Base-by-base conservation (phyloP, 495 filamentous ascomycete genomes). In the Thozetella sp. region DNA sequence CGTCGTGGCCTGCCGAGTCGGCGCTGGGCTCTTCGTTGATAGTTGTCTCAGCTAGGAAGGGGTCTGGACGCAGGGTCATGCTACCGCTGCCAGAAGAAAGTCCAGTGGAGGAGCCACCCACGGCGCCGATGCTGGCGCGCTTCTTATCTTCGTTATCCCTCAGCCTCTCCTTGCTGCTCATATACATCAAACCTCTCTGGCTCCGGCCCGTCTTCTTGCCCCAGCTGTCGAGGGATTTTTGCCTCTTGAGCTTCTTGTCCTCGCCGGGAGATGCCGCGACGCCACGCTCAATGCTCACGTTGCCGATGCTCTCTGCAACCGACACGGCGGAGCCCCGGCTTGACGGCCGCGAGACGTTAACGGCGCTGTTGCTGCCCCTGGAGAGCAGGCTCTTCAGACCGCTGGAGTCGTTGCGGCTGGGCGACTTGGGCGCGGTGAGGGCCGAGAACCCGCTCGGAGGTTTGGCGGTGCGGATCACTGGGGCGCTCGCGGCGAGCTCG, bases 381-480 rank as follows among this genome's bases (percentile, higher is more conserved):
- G 72, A 72, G 77, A 78, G 67, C 67, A 80, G 45, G 23, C 79
- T 73, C 40, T 66, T 72, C n/a, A 80, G 57, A 4, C 77, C 76
- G n/a, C 71, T 63, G 17, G 67, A 67, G 53, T 83, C 76, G 27
- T 81, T 72, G 50, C 68, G 63, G 55, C 59, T 73, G 63, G 83
- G 80, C n/a, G 81, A 80, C 64, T 80, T 83, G 37, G 82, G 78
- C 74, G 82, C 86, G 20, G 90, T 92, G 51, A 91, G 70, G n/a
- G 81, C 70, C 2, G 86, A 90, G 62, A 86, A 80, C 19, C 88
- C 89, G 34, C 86, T 90, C 2, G 92, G 91, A 20, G 89, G 90
- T 71, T 92, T 92, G 53, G 92, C 85, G 51, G 94, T 97, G 57
- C 91, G 87, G 69, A 97, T 87, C 22, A 95, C 88, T 19, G 93